phyloP scores from a whole-genome alignment of 225 moss, liverwort and hornwort species.

The Polytrichum formosum region DNA sequence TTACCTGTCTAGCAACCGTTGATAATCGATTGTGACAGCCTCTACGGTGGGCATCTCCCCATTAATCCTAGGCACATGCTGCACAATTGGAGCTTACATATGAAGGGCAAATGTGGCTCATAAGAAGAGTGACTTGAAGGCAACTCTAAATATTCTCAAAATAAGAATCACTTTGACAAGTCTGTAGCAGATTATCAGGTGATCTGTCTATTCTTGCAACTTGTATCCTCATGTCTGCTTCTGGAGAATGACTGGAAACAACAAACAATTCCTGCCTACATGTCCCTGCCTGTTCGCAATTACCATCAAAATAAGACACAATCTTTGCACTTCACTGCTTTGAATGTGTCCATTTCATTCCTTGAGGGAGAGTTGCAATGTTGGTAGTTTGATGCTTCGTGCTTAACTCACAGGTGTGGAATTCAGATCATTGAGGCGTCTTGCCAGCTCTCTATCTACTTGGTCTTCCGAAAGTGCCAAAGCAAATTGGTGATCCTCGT shows the following conservation, averaged over 20 bases:
- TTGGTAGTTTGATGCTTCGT: too few species aligned
- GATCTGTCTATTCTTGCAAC: too few species aligned
- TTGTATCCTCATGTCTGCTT: too few species aligned
- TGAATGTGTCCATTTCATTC: background rate
- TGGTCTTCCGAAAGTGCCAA: slow-evolving; percentile 75
- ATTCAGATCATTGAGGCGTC: slow-evolving; percentile 48
- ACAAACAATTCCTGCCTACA: too few species aligned
- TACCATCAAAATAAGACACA: slow-evolving; percentile 10
- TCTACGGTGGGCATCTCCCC: slow-evolving; percentile 70
- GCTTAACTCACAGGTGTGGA: too few species aligned
- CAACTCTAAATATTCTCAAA: background rate
- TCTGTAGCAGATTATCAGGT: background rate
- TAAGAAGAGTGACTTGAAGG: too few species aligned
- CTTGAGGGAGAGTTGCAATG: too few species aligned
- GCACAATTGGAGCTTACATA: slow-evolving; percentile 15
- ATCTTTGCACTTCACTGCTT: slow-evolving; percentile 86
- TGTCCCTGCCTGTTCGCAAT: too few species aligned
- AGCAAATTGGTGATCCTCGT: slow-evolving; percentile 72
- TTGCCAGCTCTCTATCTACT: slow-evolving; percentile 84
- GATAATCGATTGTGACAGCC: slow-evolving; percentile 78
- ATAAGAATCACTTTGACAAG: background rate
- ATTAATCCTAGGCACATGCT: slow-evolving; percentile 89
- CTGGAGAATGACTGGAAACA: too few species aligned
- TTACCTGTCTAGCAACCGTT: slow-evolving; percentile 82
- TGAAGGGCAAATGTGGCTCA: background rate